These are phyloP conservation scores for Westerdykella aurantiaca DNA, from an alignment of 2,329 filamentous ascomycete species.

Conservation along the genomic window DNA sequence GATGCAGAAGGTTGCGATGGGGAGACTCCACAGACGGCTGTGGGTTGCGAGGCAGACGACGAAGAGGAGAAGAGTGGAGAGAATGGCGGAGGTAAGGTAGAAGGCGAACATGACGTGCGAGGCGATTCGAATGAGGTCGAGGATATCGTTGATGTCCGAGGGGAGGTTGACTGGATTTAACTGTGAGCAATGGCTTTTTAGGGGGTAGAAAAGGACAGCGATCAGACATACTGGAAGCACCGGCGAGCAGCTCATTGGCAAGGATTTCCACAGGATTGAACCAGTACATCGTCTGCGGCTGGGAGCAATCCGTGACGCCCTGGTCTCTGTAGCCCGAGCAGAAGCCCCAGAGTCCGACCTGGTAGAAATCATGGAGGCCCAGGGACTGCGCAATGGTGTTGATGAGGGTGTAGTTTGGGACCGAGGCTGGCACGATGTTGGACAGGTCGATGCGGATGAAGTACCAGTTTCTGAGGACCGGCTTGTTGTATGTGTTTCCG, in stretches of 20 bases:
- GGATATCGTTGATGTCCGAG: constrained; percentile 63
- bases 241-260: constrained; percentile 69
- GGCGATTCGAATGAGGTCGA: constrained; percentile 66
- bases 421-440: constrained; percentile 68
- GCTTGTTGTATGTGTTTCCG: constrained; percentile 61
- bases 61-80: constrained; percentile 69
- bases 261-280: constrained; percentile 87
- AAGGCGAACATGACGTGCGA: constrained; percentile 86
- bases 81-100: constrained; percentile 65
- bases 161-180: constrained; percentile 63
- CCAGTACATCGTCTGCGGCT: constrained; percentile 68
- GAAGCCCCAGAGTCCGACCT: constrained; percentile 85
- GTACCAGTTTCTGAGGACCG: constrained; percentile 64
- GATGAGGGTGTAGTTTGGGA: constrained; percentile 68
- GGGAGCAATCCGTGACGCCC: constrained; percentile 71
- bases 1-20: constrained; percentile 63
- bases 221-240: constrained; percentile 60
- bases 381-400: constrained; percentile 83
- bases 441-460: constrained; percentile 81
- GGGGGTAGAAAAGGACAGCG: background rate
- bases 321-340: constrained; percentile 77
- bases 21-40: constrained; percentile 55
- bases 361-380: constrained; percentile 90
- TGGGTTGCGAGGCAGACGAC: constrained; percentile 51
- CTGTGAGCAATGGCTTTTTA: constrained; percentile 5